These are phyloP conservation scores for Persicaria maculosa DNA, from an alignment of 148 eudicot species.

Conservation along the genomic window DNA sequence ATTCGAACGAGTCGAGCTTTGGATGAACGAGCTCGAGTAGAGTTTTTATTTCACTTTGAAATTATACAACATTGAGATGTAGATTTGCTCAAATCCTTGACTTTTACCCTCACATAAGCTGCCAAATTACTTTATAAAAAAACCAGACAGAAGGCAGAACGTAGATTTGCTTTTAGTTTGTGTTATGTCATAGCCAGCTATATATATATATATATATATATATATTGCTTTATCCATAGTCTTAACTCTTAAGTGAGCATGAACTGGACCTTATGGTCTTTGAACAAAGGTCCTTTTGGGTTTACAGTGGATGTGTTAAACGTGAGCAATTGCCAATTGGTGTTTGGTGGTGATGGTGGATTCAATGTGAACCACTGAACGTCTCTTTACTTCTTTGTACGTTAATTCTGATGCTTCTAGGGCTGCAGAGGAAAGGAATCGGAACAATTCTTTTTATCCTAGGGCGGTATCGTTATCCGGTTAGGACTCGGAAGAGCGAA, in stretches of 20 bases:
- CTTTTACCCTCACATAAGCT: neutral
- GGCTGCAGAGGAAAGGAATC: neutral
- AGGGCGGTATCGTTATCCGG: no score
- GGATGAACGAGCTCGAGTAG: no score
- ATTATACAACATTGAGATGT: no score
- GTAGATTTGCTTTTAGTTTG: slow-evolving; percentile 9
- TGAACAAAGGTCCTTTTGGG: neutral
- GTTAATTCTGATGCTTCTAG: neutral
- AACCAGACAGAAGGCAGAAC: neutral
- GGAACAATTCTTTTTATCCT: no score
- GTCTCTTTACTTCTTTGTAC: neutral
- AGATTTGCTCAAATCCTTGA: neutral
- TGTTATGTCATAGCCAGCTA: neutral
- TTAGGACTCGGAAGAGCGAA: no score
- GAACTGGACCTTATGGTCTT: neutral
- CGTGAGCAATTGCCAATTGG: neutral
- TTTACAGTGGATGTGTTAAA: neutral
- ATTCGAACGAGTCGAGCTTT: no score
- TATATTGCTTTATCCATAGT: neutral
- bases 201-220: neutral
- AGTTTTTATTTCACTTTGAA: no score
- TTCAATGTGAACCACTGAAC: neutral
- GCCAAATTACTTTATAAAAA: slow-evolving; percentile 10
- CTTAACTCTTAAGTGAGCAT: neutral
- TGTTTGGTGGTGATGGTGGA: neutral